phyloP scores from a whole-genome alignment of 768 basidiomycete genomes.

The Naganishia randhawae region DNA sequence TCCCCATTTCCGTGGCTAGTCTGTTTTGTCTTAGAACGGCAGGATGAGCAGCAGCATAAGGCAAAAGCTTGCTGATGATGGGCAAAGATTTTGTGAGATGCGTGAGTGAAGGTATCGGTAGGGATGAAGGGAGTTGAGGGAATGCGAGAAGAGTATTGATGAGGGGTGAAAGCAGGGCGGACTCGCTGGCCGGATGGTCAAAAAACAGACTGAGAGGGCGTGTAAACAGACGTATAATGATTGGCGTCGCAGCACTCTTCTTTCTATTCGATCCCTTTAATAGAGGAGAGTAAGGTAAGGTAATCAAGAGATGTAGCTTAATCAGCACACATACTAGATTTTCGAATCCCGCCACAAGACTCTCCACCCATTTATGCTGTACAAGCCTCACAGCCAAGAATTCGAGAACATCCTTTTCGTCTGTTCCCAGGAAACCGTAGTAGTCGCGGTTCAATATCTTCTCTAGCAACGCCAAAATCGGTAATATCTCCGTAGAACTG shows the following conservation, averaged over 20 bases:
- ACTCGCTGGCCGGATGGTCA: conserved; percentile 1
- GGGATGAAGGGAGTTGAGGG: conserved; percentile 69
- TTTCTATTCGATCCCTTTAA: background rate
- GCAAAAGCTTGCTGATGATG: conserved; percentile 50
- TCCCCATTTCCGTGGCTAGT: conserved; percentile 37
- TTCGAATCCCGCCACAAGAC: conserved; percentile 30
- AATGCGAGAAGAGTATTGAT: conserved; percentile 64
- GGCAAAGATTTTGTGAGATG: conserved; percentile 66
- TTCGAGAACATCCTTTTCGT: background rate
- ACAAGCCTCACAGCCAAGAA: background rate
- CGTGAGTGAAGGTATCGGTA: conserved; percentile 61
- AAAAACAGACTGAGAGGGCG: background rate
- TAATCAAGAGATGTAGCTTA: background rate
- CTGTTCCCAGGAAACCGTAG: background rate
- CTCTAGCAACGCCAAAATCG: conserved; percentile 32
- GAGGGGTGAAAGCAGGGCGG: conserved; percentile 52
- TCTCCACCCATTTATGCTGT: conserved; percentile 36
- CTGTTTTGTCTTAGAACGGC: conserved; percentile 31
- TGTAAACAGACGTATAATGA: conserved; percentile 24
- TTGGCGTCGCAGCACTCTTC: conserved; percentile 17
- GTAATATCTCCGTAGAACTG: background rate
- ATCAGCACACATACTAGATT: conserved; percentile 30
- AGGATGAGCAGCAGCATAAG: conserved; percentile 35
- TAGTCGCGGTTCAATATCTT: conserved; percentile 20
- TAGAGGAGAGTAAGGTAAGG: background rate